Base-by-base conservation (phyloP, 1,284 basidiomycete species). In the Omphalotus olearius region DNA sequence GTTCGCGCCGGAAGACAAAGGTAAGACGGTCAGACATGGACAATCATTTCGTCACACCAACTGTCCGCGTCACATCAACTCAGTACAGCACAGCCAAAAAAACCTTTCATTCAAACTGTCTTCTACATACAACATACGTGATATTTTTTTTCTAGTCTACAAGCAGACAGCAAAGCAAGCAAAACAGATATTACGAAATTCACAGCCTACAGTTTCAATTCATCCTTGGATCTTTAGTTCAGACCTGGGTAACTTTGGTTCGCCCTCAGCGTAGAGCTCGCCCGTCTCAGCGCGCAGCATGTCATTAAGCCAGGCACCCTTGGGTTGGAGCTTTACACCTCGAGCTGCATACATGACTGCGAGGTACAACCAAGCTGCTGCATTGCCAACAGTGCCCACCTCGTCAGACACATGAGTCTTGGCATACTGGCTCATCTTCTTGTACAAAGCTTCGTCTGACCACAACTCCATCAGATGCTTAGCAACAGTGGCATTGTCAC, bases 301-400 rank as follows among this genome's bases (percentile, higher is more conserved):
- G 63, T 91, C 88, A 57, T 90, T 91, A 64, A 91, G 64, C 88
- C 88, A 91, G 48, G 82, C 82, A 37, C 88, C 88, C 25, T 85
- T 79, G 17, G 88, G 88, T 69, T 82, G 73, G 55, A 91, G 71
- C 73, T 85, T 88, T 65, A 81, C 73, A 4, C 85, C 85, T 56
- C 87, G 83, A 51, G 64, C 71, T 4, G 33, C 48, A 67, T 83
- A 86, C 81, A 88, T 87, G 47, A 86, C 85, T 14, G 87, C 88
- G 46, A 91, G 76, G 67, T 90, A 91, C 68, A 91, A 66, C 88
- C 88, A 91, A 35, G 84, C 81, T 43, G 85, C 83, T 25, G 86
- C 80, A 62, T 90, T 91, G 20, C 88, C 88, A 45, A 90, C 84
- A 2, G 88, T 91, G 57, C 82, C 71, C 40, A 91, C 88, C 66